Base-by-base conservation (phyloP, 495 filamentous ascomycete genomes). In the Aspergillus sparsus region DNA sequence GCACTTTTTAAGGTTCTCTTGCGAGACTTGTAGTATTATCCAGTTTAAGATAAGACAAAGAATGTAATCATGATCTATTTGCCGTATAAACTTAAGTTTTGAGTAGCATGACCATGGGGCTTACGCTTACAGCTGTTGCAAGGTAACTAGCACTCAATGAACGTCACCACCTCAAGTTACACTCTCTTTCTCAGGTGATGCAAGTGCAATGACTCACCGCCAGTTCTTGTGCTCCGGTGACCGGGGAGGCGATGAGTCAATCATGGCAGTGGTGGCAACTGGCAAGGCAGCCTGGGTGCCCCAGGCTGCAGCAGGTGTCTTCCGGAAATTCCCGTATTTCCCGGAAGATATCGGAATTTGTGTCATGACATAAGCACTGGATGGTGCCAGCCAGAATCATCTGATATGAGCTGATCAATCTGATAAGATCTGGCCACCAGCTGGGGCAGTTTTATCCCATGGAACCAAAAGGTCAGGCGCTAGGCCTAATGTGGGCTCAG, bases 371-470 rank as follows among this genome's bases (percentile, higher is more conserved):
- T 21, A 13, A 46, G 42, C 42, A 46, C 21, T 27, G 21, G 13
- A 18, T 6, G 2, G 7, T 10, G 15, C n/a, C 7, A 9, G 9
- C 13, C 37, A 0, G 1, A 3, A 31, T 49, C 44, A 57, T 33
- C 13, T 55, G 49, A 18, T 31, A 15, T 5, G 15, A n/a, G 35
- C 31, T 53, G 31, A 32, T 52, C 32, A 10, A 68, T 68, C 66
- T 49, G 66, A 68, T 68, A 68, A 68, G 66, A 68, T 68, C 51
- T 46, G 33, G n/a, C 35, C 55, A 58, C 16, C n/a, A n/a, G n/a
- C n/a, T n/a, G n/a, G n/a, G n/a, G n/a, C n/a, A n/a, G n/a, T n/a
- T n/a, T n/a, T n/a, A n/a, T n/a, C n/a, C 18, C 8, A 12, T 13
- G 2, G 6, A 44, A n/a, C 41, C 2, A 21, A 47, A 57, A 42